Evolutionary conservation across 2,329 filamentous ascomycete genomes (phyloP), one percentile per base, ranked within the genome.

Genomic region (Colletotrichum caudatum): DNA sequence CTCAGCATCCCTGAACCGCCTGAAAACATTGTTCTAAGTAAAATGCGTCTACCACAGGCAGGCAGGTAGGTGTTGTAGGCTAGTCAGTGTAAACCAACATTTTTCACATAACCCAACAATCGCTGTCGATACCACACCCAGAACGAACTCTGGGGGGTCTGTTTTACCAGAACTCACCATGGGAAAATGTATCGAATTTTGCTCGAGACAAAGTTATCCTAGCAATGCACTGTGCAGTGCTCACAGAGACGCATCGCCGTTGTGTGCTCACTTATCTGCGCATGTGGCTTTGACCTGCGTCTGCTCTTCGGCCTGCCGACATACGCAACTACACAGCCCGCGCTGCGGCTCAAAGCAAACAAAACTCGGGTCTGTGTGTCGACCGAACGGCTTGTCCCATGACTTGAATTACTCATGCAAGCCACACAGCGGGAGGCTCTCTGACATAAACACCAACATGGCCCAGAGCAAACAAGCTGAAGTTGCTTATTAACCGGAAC

Each of bases 371-470:
- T 59, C 59, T 50, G 65, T 69, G 64, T 46, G 20, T 35, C 51
- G 39, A 41, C 60, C 41, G 65, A 69, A 71, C 65, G 37, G 60
- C 69, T 71, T 65, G 41, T 71, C 69, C 50, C 53, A 64, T 71
- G 58, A 64, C 51, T 53, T 16, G 20, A 26, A 18, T 33, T 6
- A 8, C 6, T 67, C 46, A 56, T 62, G 57, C 37, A 54, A 54
- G 44, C 44, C 46, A 59, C 64, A 23, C n/a, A 29, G 51, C 48
- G 29, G 14, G 58, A 63, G 16, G 37, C 29, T 44, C 50, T 62
- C 11, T 62, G 65, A 46, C 57, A 23, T n/a, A 20, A 18, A 54
- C 20, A 50, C 37, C n/a, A 37, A n/a, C 37, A 41, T 23, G 23
- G 12, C n/a, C n/a, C 26, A 23, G 8, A 41, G 14, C 63, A 5